Evolutionary conservation across 1,139 yeast species (phyloP).

Genomic region (Suhomyces wounanorum): DNA sequence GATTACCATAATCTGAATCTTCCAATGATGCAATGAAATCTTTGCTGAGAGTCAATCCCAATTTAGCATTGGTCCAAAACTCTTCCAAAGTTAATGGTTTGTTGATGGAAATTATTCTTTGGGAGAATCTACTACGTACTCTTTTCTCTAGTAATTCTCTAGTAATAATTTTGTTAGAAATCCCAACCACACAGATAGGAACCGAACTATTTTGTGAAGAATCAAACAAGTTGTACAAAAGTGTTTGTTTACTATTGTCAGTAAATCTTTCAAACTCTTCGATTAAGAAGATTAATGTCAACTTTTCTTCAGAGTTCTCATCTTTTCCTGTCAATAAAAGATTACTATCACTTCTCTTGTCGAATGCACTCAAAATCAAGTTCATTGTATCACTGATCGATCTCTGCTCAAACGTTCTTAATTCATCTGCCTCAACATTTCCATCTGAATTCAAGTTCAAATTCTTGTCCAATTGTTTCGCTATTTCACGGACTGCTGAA

Average conservation of each 20-base stretch:
- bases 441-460: slow-evolving; percentile 21
- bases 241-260: slow-evolving; percentile 70
- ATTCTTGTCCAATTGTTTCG: slow-evolving; percentile 70
- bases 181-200: slow-evolving; percentile 82
- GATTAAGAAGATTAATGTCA: slow-evolving; percentile 72
- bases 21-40: slow-evolving; percentile 18
- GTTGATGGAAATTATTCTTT: slow-evolving; percentile 63
- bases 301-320: slow-evolving; percentile 15
- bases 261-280: slow-evolving; percentile 87
- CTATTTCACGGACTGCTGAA: slow-evolving; percentile 81
- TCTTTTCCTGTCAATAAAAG: slow-evolving; percentile 5
- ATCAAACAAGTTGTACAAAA: slow-evolving; percentile 85
- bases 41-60: slow-evolving; percentile 29
- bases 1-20: slow-evolving; percentile 27
- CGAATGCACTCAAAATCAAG: slow-evolving; percentile 37
- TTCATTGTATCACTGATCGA: slow-evolving; percentile 45
- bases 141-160: slow-evolving; percentile 86
- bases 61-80: slow-evolving; percentile 40
- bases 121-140: slow-evolving; percentile 87
- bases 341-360: slow-evolving; percentile 23
- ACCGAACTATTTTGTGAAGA: slow-evolving; percentile 72
- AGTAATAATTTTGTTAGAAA: slow-evolving; percentile 72
- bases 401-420: slow-evolving; percentile 33
- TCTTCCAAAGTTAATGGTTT: slow-evolving; percentile 49
- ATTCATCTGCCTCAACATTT: slow-evolving; percentile 24